Evolutionary conservation across 2,329 filamentous ascomycete species (phyloP), one percentile per base, ranked within the genome.

Genomic region (Parasarocladium wereldwijsianum): DNA sequence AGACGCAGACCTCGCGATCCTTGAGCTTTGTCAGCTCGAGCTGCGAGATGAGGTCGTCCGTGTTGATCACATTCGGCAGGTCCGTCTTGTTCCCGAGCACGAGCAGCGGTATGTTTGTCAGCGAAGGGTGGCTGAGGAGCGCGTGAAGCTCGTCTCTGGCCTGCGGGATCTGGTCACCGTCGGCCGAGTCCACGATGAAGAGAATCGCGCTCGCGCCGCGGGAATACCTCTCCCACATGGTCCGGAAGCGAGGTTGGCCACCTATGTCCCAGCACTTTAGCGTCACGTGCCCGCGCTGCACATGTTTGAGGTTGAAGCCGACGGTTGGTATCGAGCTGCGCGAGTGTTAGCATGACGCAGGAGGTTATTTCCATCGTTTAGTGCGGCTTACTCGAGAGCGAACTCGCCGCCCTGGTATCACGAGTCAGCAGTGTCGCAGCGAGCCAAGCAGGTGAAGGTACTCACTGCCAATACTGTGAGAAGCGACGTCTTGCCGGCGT

Each of bases 141-240:
- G 81, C 68, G 55, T 94, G 90, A 34, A 98, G 75, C 55, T 96
- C 90, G 42, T 96, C 85, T 46, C 79, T 82, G 30, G 90, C 90
- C 37, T 84, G 72, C 7, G 84, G 78, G 35, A 96, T 66, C 34
- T 84, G 71, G 31, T 73, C 70, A 39, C 69, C 66, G 55, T 98
- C 90, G 42, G 87, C 85, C 40, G 92, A 92, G 54, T 98, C 90
- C 48, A 96, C 86, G 52, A 98, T 93, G 58, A 94, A 98, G 41
- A 98, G 82, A 43, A 98, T 94, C 43, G 87, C 87, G 58, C 93
- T 93, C 43, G 96, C 90, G 31, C 85, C 90, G 39, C 86, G 83
- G 58, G 90, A 96, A 56, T 98, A 98, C 49, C 90, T 70, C 64
- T 98, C 90, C 90, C 90, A 98, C 90, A 98, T 98, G 43, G 83